Base-by-base conservation (phyloP, 2,329 filamentous ascomycete genomes). In the Xenosphaeropsis pyriputrescens region DNA sequence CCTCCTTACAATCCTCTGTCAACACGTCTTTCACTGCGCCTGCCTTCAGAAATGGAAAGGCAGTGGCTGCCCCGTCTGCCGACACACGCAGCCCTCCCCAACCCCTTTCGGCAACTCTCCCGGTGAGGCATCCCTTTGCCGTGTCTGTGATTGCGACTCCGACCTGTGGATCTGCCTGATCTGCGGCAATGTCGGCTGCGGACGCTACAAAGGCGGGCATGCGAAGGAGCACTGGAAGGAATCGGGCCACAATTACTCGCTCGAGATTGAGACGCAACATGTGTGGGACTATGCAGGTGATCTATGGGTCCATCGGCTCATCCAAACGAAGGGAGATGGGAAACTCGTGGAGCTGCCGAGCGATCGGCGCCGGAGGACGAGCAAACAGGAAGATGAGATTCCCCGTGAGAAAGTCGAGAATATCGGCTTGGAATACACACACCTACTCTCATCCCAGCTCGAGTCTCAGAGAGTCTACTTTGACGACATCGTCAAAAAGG, bases 251-350 rank as follows among this genome's bases (percentile, higher is more conserved):
- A 83, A 82, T 45, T 98, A 94, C 54, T 82, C 86, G 18, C 82
- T 98, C 56, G 91, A 98, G 55, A 74, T 96, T 29, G 77, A 81
- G 43, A 93, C 86, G 1, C 89, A 98, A 56, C 81, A 94, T 49
- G 88, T 98, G 1, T 98, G 91, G 91, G 91, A 98, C 58, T 98
- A 98, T 46, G 85, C 84, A 0, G 86, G 85, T 4, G 91, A 98
- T 53, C 83, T 81, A 52, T 98, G 94, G 68, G 91, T 96, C 35
- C 91, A 98, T 58, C 79, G 91, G 8, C 74, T 96, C 37, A 93
- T 98, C 39, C 82, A 93, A 46, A 85, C 86, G 53, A 94, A 95
- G 62, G 79, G 85, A 8, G 86, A 94, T 55, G 85, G 85, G 17
- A 94, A 94, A 57, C 70, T 94, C 3, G 82, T 95, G 14, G 89